Percentiles rank a stretch among this genome's conserved stretches.
Conservation (phyloP, 228 moss, liverwort and hornwort species). For the Sphagnum magellanicum region DNA sequence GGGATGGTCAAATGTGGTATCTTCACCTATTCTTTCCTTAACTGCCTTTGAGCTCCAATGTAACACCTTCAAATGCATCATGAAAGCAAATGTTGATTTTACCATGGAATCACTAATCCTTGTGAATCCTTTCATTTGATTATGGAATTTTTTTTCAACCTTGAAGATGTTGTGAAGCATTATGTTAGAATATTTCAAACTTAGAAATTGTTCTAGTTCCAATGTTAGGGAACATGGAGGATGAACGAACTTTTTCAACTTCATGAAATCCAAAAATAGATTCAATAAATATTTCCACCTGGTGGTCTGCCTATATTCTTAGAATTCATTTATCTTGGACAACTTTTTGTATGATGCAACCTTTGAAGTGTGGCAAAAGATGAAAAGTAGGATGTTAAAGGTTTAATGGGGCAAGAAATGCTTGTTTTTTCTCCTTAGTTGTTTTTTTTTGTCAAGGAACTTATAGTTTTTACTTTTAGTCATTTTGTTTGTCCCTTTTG, state of each 20-base stretch:
- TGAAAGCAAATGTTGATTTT: neutral
- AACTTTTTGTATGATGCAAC: too few species aligned
- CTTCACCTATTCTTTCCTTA: neutral
- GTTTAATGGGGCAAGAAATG: too few species aligned
- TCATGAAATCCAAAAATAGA: neutral
- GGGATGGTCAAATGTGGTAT: neutral
- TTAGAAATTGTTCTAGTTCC: neutral
- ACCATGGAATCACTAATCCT: too few species aligned
- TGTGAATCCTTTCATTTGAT: too few species aligned
- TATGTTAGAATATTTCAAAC: neutral
- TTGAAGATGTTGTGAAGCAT: too few species aligned
- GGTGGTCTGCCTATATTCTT: neutral
- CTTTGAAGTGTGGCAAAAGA: too few species aligned
- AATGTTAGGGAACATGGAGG: neutral
- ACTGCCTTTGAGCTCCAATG: neutral
- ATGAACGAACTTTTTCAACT: neutral
- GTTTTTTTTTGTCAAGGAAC: too few species aligned
- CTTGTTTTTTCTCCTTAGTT: too few species aligned
- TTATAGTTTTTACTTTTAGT: too few species aligned
- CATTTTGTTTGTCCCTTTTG: too few species aligned
- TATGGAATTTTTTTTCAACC: too few species aligned
- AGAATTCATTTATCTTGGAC: neutral
- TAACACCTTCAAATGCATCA: neutral
- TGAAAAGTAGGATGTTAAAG: too few species aligned
- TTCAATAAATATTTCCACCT: neutral